A percentile compares a stretch with the other conserved stretches of the same genome.
Evolutionary conservation across 208 protist species (phyloP).

Genomic region (Crithidia fasciculata): DNA sequence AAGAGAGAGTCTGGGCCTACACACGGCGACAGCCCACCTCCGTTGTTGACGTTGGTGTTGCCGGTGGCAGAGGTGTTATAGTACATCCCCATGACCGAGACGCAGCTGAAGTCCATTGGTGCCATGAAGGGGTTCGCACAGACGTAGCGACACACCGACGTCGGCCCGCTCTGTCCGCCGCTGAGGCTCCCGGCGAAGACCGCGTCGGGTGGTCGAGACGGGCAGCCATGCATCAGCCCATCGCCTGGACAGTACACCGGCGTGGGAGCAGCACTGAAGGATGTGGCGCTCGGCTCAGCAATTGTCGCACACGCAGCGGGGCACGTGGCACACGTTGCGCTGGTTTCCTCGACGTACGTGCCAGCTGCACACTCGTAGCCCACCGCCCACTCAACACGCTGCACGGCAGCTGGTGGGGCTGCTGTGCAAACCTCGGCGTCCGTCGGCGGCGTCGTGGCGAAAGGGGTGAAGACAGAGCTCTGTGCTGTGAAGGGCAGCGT

Average conservation of each 20-base stretch:
- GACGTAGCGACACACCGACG: slow-evolving; percentile 22
- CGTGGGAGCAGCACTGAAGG: neutral
- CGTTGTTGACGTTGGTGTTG: slow-evolving; percentile 17
- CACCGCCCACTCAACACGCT: neutral
- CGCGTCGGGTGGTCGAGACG: slow-evolving; percentile 10
- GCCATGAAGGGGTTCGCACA: slow-evolving; percentile 23
- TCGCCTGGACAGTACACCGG: slow-evolving; percentile 36
- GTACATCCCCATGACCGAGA: slow-evolving; percentile 19
- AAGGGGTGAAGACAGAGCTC: slow-evolving; percentile 9
- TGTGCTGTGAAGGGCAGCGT: slow-evolving; percentile 2
- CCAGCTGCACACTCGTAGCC: slow-evolving; percentile 18
- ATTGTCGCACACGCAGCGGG: slow-evolving; percentile 18
- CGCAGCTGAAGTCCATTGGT: slow-evolving; percentile 25
- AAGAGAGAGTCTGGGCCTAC: slow-evolving; percentile 11
- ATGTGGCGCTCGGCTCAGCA: too few relatives aligned
- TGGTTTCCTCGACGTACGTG: slow-evolving; percentile 12
- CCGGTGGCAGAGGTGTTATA: slow-evolving; percentile 20
- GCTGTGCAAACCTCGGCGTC: neutral
- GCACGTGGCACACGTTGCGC: slow-evolving; percentile 14
- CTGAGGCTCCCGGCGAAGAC: slow-evolving; percentile 11
- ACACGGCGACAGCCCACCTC: slow-evolving; percentile 19
- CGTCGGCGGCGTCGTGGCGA: neutral
- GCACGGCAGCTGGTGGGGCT: neutral
- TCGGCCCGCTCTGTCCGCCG: neutral
- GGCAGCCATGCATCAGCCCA: slow-evolving; percentile 36